Conservation (phyloP, 1,139 yeast species). For the Hemisphaericaspora xylofermentans region DNA sequence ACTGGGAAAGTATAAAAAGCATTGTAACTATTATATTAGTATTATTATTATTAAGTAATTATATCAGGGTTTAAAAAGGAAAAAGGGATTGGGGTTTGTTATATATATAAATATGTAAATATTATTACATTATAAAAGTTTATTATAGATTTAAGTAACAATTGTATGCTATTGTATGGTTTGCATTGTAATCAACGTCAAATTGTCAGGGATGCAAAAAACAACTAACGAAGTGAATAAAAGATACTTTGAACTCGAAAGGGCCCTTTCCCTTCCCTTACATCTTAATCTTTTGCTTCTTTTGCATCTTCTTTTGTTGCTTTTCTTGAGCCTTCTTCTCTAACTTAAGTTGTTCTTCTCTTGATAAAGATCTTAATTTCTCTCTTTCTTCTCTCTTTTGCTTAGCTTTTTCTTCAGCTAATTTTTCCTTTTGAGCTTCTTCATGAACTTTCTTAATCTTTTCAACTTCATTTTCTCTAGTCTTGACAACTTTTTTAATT, state of each 20-base stretch:
- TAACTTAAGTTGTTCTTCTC: slow-evolving; percentile 72
- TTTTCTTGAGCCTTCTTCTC: slow-evolving; percentile 61
- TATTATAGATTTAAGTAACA: too few species aligned
- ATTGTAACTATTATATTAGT: too few species aligned
- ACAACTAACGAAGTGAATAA: background rate
- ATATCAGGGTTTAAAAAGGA: too few species aligned
- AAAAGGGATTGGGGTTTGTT: too few species aligned
- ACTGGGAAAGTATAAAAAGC: slow-evolving; percentile 45
- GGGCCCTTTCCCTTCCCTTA: too few species aligned
- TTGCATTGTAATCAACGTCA: too few species aligned
- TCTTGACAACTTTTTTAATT: slow-evolving; percentile 67
- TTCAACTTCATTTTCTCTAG: slow-evolving; percentile 67
- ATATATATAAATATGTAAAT: too few species aligned
- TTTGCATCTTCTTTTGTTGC: slow-evolving; percentile 43
- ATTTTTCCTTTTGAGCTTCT: slow-evolving; percentile 62
- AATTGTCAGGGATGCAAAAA: slow-evolving; percentile 1
- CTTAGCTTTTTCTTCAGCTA: slow-evolving; percentile 67
- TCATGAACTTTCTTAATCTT: slow-evolving; percentile 63
- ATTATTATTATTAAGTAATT: background rate
- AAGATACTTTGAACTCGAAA: too few species aligned
- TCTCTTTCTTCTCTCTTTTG: slow-evolving; percentile 63
- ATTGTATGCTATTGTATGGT: too few species aligned
- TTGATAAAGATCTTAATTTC: slow-evolving; percentile 53
- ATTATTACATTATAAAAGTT: too few species aligned
- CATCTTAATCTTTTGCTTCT: slow-evolving; percentile 42